Base-by-base conservation (phyloP, 139 green algal genomes). In the Protoeuglena noctilucae region DNA sequence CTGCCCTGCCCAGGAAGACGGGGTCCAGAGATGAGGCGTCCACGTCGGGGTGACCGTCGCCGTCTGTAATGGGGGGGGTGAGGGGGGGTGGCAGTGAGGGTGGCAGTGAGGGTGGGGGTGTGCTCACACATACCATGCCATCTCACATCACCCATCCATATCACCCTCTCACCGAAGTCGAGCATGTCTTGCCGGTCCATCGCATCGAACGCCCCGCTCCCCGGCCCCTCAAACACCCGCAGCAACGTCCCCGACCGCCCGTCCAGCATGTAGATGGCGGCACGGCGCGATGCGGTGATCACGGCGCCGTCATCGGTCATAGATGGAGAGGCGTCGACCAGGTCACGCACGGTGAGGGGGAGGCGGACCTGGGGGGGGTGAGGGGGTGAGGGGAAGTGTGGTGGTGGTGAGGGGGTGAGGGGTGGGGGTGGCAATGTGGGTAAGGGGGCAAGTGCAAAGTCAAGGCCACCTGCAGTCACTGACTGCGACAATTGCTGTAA, bases 181-280 rank as follows among this genome's bases (percentile, higher is more conserved):
- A 46, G 51, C 45, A 40, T 53, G 19, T 29, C 28, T 21, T 57
- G 53, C 47, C 48, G 45, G 27, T 46, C 54, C n/a, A 68, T 29
- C 12, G 12, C 41, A 1, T 40, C 18, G 23, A 58, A 19, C 4
- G 45, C 21, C 28, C 53, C 49, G 24, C 14, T 14, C 9, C 25
- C 14, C 47, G 9, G 9, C 9, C n/a, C 21, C 16, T 58, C 4
- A 27, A 58, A 50, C 21, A 28, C 3, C 7, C 47, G 59, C 0
- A 78, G 21, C 27, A 84, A 56, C 27, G 51, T 28, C 2, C 89
- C 89, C 3, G 70, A 86, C 28, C 16, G 18, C 18, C 51, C 52
- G 63, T 97, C 71, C 21, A 97, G 51, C 27, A 84, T 49, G 52
- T 80, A 93, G 12, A 94, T 68, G 4, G 66, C 76, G 14, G 73